Evolutionary conservation across 2,329 filamentous ascomycete species (phyloP).

Genomic region (Chalaropsis thielavioides): DNA sequence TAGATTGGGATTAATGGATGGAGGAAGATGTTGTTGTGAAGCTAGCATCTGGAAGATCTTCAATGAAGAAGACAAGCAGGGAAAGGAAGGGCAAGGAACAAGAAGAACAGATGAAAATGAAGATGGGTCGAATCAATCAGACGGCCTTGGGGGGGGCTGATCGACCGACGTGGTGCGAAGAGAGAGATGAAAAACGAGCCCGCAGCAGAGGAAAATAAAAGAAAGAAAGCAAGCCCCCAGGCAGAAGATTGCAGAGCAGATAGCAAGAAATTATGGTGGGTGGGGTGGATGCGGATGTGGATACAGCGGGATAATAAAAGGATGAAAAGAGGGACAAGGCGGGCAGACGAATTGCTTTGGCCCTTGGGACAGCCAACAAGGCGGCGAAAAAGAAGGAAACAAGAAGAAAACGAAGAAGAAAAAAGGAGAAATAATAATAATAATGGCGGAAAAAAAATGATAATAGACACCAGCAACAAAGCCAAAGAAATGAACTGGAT

Average conservation of each 20-base stretch:
- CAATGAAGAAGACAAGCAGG: not conserved
- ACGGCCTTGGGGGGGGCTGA: not conserved
- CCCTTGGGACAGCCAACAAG: not conserved
- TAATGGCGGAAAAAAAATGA: not conserved
- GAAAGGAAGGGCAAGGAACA: not conserved
- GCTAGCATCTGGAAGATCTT: slow-evolving; percentile 11
- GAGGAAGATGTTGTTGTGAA: slow-evolving; percentile 14
- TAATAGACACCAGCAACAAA: not conserved
- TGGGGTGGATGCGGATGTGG: slow-evolving; percentile 1
- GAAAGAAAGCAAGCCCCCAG: not conserved
- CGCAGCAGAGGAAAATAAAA: not conserved
- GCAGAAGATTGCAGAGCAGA: not conserved
- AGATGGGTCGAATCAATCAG: not conserved
- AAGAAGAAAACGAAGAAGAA: not conserved
- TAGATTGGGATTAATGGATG: slow-evolving; percentile 7
- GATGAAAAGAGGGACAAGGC: not conserved
- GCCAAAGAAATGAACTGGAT: not conserved
- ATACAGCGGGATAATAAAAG: slow-evolving; percentile 1
- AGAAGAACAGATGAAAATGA: not conserved
- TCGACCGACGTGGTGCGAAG: slow-evolving; percentile 5
- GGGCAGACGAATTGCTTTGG: not conserved
- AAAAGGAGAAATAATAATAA: not conserved
- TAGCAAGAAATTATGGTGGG: not conserved
- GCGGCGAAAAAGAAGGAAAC: not conserved
- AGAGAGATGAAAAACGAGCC: slow-evolving; percentile 1